phyloP scores from a whole-genome alignment of 805 yeast genomes.

The Saturnispora dispora region DNA sequence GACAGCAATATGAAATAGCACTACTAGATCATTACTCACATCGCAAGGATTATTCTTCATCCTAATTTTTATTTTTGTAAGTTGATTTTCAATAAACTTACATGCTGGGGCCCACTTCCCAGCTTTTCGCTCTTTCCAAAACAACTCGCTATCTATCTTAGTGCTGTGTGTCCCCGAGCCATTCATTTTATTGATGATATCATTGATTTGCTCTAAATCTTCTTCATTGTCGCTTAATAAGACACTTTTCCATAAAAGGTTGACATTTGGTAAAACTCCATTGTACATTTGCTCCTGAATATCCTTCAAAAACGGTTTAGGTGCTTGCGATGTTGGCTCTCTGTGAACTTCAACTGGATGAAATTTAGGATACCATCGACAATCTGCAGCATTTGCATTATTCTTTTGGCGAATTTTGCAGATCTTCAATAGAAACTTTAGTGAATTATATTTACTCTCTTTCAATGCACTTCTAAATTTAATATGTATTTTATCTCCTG shows the following conservation, averaged over 20 bases:
- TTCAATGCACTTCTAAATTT: constrained; percentile 11
- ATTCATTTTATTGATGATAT: constrained; percentile 7
- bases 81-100: constrained; percentile 7
- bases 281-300: constrained; percentile 19
- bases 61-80: not conserved
- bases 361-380: constrained; percentile 9
- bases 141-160: constrained; percentile 11
- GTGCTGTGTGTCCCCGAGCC: not conserved
- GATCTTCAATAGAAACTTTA: constrained; percentile 8
- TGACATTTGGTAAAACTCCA: constrained; percentile 21
- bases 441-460: constrained; percentile 5
- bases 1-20: constrained; percentile 10
- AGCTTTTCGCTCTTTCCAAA: constrained; percentile 17
- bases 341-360: constrained; percentile 4
- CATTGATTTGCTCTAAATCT: constrained; percentile 12
- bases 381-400: not conserved
- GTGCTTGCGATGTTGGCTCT: constrained; percentile 8
- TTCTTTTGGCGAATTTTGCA: constrained; percentile 5
- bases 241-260: constrained; percentile 14
- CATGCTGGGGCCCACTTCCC: constrained; percentile 8
- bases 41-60: not conserved
- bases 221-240: constrained; percentile 11
- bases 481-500: constrained; percentile 13
- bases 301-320: constrained; percentile 13
- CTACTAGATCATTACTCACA: constrained; percentile 9